These are phyloP conservation scores for Eremochloa ophiuroides DNA, from an alignment of 176 grass and related monocot genomes.

Conservation along the genomic window DNA sequence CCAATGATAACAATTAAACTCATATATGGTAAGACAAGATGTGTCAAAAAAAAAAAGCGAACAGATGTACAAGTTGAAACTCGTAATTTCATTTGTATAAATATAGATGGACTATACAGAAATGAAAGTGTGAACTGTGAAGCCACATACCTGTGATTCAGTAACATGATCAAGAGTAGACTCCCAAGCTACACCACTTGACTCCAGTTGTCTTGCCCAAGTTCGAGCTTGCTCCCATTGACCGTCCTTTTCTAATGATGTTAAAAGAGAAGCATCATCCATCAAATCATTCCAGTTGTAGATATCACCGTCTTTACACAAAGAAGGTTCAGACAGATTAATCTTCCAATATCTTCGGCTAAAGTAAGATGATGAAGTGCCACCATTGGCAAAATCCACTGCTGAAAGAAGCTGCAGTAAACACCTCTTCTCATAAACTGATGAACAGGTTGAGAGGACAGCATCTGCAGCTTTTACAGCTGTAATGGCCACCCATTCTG, in stretches of 20 bases:
- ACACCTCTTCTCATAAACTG: slow-evolving; percentile 85
- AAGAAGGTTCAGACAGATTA: slow-evolving; percentile 67
- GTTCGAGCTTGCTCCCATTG: slow-evolving; percentile 87
- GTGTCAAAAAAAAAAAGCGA: background rate
- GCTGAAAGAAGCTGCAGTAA: slow-evolving; percentile 79
- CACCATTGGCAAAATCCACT: slow-evolving; percentile 89
- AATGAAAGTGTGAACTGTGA: background rate
- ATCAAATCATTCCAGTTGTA: slow-evolving; percentile 67
- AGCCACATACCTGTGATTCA: slow-evolving; percentile 78
- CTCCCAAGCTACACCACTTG: slow-evolving; percentile 65
- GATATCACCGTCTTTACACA: slow-evolving; percentile 58
- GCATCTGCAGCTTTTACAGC: slow-evolving; percentile 92
- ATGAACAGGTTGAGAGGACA: slow-evolving; percentile 74
- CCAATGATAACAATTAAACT: background rate
- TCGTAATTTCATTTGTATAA: background rate
- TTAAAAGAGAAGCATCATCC: slow-evolving; percentile 80
- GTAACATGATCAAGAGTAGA: slow-evolving; percentile 90
- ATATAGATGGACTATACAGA: background rate
- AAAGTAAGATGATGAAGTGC: slow-evolving; percentile 74
- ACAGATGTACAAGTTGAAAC: background rate
- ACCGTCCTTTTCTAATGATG: slow-evolving; percentile 70
- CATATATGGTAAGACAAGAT: background rate
- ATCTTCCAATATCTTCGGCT: slow-evolving; percentile 86
- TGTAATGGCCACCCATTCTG: slow-evolving; percentile 68
- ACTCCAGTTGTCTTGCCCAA: slow-evolving; percentile 88